Base-by-base conservation (phyloP, 306 rosid species). In the Fragaria nilgerrensis region DNA sequence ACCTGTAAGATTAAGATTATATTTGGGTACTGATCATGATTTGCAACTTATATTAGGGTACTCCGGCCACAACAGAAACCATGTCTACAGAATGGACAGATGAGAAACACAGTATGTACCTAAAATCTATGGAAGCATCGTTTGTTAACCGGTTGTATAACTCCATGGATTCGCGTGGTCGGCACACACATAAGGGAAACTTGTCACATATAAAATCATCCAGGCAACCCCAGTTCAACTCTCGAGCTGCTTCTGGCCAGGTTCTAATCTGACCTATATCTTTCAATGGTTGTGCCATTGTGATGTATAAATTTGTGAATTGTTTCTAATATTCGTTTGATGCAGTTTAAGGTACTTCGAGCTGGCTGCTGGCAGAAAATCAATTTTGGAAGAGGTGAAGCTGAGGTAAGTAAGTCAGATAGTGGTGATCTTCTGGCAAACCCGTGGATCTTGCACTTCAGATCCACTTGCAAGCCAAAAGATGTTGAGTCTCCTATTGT, bases 51-150 rank as follows among this genome's bases (percentile, higher is more conserved):
- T 81, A 48, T 78, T 64, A 90, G 96, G 88, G 80, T 17, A 76
- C 70, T 70, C 75, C 62, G 70, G 84, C 6, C 39, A 41, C 43
- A 56, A 29, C 80, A 29, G 88, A 86, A 52, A 56, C 89, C 45
- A 64, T 69, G 82, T 83, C 81, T 45, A 77, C 77, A 68, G 88
- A 85, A 34, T 90, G 95, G 95, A 90, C 95, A 10, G 87, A 90
- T 62, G 89, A 85, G 82, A 90, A 90, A 79, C 95, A 90, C 75
- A 88, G 92, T 75, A 73, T 86, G 88, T 90, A 86, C 77, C 86
- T 90, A 20, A 86, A 90, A 36, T 90, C 89, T 5, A 88, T 90
- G 85, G 95, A 90, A 85, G 85, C 92, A 76, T 86, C 92, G 41
- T 90, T 90, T 73, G 95, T 90, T 20, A 76, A 85, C 78, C 87